Conservation (phyloP, 1,139 yeast species). For the Suzukiozyma palmioleophila region DNA sequence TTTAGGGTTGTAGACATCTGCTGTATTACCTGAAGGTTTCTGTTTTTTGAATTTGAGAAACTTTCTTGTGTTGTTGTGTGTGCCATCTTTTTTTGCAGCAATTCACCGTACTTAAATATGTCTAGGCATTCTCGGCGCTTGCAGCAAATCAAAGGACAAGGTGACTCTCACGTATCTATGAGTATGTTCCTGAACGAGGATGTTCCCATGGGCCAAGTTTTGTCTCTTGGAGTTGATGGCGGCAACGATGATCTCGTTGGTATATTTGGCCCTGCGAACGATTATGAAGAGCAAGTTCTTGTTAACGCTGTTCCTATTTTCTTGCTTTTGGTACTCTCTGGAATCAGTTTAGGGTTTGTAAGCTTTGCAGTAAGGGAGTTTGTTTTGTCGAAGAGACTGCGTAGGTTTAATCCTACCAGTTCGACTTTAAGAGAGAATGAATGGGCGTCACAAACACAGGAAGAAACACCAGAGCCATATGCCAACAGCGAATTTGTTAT, state of each 20-base stretch:
- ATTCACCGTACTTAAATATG: neutral
- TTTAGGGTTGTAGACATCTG: no score
- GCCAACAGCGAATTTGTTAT: neutral
- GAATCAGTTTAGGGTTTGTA: slow-evolving; percentile 19
- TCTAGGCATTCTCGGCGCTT: neutral
- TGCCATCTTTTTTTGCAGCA: neutral
- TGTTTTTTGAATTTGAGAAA: no score
- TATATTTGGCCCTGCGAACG: no score
- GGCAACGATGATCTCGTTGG: no score
- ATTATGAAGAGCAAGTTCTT: slow-evolving; percentile 14
- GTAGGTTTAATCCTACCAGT: slow-evolving; percentile 7
- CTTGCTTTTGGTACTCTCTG: slow-evolving; percentile 18
- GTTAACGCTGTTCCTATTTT: slow-evolving; percentile 29
- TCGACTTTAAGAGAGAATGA: slow-evolving; percentile 6
- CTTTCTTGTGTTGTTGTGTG: neutral
- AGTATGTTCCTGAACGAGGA: neutral
- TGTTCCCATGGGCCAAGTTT: neutral
- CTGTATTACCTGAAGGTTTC: no score
- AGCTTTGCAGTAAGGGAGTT: slow-evolving; percentile 27
- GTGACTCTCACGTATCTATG: no score
- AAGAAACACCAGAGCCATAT: neutral
- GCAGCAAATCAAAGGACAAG: no score
- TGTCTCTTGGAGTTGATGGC: neutral
- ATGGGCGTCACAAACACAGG: slow-evolving; percentile 7
- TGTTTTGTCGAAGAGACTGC: slow-evolving; percentile 13